Conservation (phyloP, 352 stramenopile species). For the Peronospora destructor region DNA sequence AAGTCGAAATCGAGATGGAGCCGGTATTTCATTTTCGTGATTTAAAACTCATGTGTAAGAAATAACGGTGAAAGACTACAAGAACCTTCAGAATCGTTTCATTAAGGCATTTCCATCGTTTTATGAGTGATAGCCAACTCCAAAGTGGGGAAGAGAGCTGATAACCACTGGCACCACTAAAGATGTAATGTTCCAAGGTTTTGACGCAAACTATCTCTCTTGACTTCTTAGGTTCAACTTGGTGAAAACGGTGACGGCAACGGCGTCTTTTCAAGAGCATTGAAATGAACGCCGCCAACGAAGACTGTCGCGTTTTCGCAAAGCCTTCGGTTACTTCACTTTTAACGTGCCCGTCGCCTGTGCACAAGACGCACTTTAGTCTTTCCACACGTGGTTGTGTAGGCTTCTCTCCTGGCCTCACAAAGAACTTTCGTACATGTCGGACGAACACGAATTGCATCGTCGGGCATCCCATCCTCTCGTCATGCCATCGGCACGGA, state of each 20-base stretch:
- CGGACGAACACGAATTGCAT: conserved; percentile 19
- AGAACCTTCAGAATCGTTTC: conserved; percentile 27
- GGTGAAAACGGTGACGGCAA: conserved; percentile 6
- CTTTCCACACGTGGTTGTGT: conserved; percentile 14
- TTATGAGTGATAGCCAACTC: not conserved
- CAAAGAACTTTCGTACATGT: conserved; percentile 14
- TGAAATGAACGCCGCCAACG: conserved; percentile 18
- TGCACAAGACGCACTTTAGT: no score
- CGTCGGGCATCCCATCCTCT: conserved; percentile 17
- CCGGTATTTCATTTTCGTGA: conserved; percentile 2
- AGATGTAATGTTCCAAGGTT: not conserved
- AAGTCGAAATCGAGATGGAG: not conserved
- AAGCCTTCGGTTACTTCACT: conserved; percentile 13
- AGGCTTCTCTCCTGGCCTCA: conserved; percentile 11
- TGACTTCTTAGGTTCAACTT: conserved; percentile 5
- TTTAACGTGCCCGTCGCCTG: conserved; percentile 9
- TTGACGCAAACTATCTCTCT: conserved; percentile 15
- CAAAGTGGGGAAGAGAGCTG: no score
- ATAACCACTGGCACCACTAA: no score
- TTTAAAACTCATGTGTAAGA: conserved; percentile 1
- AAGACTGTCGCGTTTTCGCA: not conserved
- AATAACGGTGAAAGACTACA: conserved; percentile 10
- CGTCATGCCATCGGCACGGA: conserved; percentile 1
- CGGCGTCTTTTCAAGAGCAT: conserved; percentile 15
- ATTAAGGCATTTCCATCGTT: conserved; percentile 4